Conservation (phyloP, 2,329 filamentous ascomycete species). For the Fusarium beomiforme region DNA sequence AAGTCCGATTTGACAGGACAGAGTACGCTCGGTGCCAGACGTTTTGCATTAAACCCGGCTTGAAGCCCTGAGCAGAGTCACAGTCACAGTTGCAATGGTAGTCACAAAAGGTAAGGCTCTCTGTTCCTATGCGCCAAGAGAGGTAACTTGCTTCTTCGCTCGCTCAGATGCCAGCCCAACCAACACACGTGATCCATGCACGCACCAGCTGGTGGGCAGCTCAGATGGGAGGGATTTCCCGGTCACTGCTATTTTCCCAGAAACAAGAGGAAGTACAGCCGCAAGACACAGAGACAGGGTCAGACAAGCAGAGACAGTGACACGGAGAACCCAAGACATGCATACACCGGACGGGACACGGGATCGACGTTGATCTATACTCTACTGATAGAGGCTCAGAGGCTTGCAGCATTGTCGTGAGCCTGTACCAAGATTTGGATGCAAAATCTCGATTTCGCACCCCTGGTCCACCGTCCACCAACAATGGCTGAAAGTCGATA, state of each 20-base stretch:
- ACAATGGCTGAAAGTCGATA: slow-evolving; percentile 6
- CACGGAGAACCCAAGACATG: slow-evolving; percentile 16
- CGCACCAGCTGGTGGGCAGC: too few relatives aligned
- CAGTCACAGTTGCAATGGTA: not conserved
- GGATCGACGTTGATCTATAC: slow-evolving; percentile 42
- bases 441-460: slow-evolving; percentile 40
- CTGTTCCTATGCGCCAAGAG: not conserved
- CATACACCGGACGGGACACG: slow-evolving; percentile 6
- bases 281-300: not conserved
- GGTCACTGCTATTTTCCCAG: not conserved
- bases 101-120: not conserved
- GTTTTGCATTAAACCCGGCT: not conserved
- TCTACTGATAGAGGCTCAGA: slow-evolving; percentile 9
- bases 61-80: not conserved
- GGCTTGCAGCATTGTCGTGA: slow-evolving; percentile 30
- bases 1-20: not conserved
- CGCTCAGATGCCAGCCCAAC: not conserved
- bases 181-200: not conserved
- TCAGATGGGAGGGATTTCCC: not conserved
- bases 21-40: not conserved
- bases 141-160: not conserved
- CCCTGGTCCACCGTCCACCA: not conserved
- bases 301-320: not conserved
- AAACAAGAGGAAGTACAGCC: slow-evolving; percentile 1
- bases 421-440: slow-evolving; percentile 34